Evolutionary conservation across 2,329 filamentous ascomycete genomes (phyloP).

Genomic region (Botryotinia calthae): DNA sequence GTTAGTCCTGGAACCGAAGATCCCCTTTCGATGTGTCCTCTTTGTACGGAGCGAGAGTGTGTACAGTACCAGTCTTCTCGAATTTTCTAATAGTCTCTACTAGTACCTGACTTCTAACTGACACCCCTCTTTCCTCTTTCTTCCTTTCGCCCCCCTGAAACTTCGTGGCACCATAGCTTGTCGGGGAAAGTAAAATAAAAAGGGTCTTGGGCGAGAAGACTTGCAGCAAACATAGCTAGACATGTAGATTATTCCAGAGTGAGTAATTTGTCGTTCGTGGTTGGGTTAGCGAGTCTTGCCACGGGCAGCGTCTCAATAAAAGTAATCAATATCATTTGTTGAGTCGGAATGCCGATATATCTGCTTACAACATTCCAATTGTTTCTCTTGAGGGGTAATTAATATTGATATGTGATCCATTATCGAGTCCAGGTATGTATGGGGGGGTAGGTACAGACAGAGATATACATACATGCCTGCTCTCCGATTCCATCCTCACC

Average conservation of each 20-base stretch:
- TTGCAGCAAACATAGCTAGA: not conserved
- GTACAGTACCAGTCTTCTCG: not conserved
- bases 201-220: not conserved
- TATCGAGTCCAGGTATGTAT: not conserved
- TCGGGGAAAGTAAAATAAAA: not conserved
- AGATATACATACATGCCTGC: too few relatives aligned
- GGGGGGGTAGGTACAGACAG: too few relatives aligned
- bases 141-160: not conserved
- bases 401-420: not conserved
- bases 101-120: not conserved
- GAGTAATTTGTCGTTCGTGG: not conserved
- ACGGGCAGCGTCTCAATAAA: not conserved
- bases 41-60: not conserved
- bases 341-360: not conserved
- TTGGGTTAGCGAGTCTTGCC: not conserved
- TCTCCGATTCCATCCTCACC: too few relatives aligned
- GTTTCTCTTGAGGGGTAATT: not conserved
- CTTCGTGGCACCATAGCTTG: conserved; percentile 8
- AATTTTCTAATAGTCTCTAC: not conserved
- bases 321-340: conserved; percentile 1
- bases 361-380: not conserved
- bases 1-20: not conserved
- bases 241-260: not conserved
- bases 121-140: not conserved
- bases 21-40: not conserved